Evolutionary conservation across 352 stramenopile species (phyloP).

Genomic region (Phytophthora sp.): DNA sequence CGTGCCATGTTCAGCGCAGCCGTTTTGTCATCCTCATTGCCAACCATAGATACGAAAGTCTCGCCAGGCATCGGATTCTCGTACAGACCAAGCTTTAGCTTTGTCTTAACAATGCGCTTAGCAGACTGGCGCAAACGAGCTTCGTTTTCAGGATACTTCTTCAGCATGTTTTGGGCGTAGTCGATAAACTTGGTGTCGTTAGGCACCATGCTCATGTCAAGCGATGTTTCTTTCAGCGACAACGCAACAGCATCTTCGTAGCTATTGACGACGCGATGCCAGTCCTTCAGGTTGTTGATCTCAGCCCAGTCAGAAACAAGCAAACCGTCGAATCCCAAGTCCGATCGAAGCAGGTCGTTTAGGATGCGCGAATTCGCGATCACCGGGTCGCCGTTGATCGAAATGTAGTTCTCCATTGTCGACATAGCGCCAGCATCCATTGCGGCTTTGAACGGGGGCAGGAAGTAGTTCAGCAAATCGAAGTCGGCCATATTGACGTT

Average conservation of each 20-base stretch:
- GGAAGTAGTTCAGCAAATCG: constrained; percentile 83
- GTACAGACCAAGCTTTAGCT: constrained; percentile 70
- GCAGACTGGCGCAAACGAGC: constrained; percentile 57
- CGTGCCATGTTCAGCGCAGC: constrained; percentile 65
- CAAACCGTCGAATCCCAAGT: constrained; percentile 84
- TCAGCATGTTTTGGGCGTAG: constrained; percentile 40
- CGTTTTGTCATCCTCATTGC: constrained; percentile 45
- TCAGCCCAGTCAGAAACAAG: constrained; percentile 93
- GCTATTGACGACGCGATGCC: constrained; percentile 51
- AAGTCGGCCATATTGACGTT: constrained; percentile 68
- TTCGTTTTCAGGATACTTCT: constrained; percentile 34
- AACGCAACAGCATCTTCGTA: constrained; percentile 60
- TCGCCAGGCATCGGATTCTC: constrained; percentile 56
- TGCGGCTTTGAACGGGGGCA: constrained; percentile 78
- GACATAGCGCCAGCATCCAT: constrained; percentile 78
- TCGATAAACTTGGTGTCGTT: constrained; percentile 57
- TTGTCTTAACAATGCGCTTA: constrained; percentile 69
- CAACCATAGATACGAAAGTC: constrained; percentile 44
- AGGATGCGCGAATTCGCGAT: constrained; percentile 80
- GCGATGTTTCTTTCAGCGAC: constrained; percentile 68
- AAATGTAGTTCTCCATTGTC: constrained; percentile 94
- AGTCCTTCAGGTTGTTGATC: constrained; percentile 84
- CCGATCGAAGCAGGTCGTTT: constrained; percentile 70
- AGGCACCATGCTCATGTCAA: constrained; percentile 93
- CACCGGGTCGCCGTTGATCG: constrained; percentile 91